phyloP scores from a whole-genome alignment of 768 basidiomycete species.

The Cantharellus cinnabarinus region DNA sequence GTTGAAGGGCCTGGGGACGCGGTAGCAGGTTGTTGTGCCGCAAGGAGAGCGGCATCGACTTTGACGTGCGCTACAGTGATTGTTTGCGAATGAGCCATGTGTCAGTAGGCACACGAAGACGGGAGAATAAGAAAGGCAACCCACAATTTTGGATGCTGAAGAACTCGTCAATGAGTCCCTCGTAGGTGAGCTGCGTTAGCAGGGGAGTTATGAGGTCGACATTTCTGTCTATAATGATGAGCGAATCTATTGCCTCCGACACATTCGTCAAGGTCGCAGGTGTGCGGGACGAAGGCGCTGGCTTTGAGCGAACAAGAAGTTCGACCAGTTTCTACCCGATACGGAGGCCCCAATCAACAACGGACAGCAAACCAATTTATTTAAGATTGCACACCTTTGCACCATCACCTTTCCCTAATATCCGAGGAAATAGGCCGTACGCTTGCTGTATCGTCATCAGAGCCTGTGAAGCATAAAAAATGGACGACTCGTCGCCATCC shows the following conservation, averaged over 20 bases:
- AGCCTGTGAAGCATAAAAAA: conserved; percentile 79
- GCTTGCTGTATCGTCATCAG: conserved; percentile 63
- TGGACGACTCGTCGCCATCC: conserved; percentile 83
- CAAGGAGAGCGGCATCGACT: conserved; percentile 18
- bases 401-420: conserved; percentile 82
- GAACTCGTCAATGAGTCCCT: conserved; percentile 86
- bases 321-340: conserved; percentile 45
- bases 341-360: neutral
- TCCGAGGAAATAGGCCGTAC: conserved; percentile 77
- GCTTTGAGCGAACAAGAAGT: conserved; percentile 41
- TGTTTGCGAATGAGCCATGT: neutral
- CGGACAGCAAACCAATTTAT: neutral
- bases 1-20: conserved; percentile 8
- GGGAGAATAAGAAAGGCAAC: conserved; percentile 12
- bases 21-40: conserved; percentile 9
- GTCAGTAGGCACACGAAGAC: neutral
- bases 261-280: conserved; percentile 25
- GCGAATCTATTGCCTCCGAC: conserved; percentile 53
- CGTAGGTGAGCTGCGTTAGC: conserved; percentile 88
- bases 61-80: conserved; percentile 19
- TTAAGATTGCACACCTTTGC: conserved; percentile 31
- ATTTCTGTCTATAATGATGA: conserved; percentile 77
- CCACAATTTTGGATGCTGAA: conserved; percentile 76
- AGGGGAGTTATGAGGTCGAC: conserved; percentile 92
- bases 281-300: conserved; percentile 18